These are phyloP conservation scores for Kwoniella sp. DNA, from an alignment of 768 basidiomycete species.

Conservation along the genomic window DNA sequence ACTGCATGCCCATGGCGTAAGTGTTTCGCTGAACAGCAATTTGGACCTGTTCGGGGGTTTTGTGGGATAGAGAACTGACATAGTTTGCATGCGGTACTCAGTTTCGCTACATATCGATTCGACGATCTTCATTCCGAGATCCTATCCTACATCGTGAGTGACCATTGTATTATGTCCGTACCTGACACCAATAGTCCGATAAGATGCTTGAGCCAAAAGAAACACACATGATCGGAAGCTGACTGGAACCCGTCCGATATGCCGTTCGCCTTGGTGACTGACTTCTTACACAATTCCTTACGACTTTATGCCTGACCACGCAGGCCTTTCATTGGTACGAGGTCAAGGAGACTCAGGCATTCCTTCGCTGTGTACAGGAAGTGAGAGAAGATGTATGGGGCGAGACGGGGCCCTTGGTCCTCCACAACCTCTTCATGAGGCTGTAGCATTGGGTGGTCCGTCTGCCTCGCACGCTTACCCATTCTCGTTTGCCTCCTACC, in stretches of 20 bases:
- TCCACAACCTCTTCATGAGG: constrained; percentile 35
- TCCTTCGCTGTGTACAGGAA: constrained; percentile 45
- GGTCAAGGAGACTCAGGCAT: constrained; percentile 31
- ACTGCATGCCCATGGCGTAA: constrained; percentile 69
- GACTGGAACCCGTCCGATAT: too few species aligned
- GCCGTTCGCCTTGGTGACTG: too few species aligned
- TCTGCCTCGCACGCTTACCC: too few species aligned
- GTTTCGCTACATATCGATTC: constrained; percentile 26
- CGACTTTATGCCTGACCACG: not conserved
- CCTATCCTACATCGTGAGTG: constrained; percentile 69
- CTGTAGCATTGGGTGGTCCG: not conserved
- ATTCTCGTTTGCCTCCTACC: too few species aligned
- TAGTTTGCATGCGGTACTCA: constrained; percentile 45
- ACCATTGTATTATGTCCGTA: too few species aligned
- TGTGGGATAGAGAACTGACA: constrained; percentile 61
- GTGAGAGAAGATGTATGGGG: constrained; percentile 42
- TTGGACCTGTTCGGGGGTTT: too few species aligned
- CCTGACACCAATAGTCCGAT: too few species aligned
- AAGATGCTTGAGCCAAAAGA: too few species aligned
- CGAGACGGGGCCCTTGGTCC: constrained; percentile 37
- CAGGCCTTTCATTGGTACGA: constrained; percentile 25
- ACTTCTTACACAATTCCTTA: not conserved
- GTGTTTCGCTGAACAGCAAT: constrained; percentile 58
- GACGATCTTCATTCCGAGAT: constrained; percentile 27
- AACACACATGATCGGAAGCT: too few species aligned